These are phyloP conservation scores for Ascochyta lentis DNA, from an alignment of 2,329 filamentous ascomycete species.

Conservation along the genomic window DNA sequence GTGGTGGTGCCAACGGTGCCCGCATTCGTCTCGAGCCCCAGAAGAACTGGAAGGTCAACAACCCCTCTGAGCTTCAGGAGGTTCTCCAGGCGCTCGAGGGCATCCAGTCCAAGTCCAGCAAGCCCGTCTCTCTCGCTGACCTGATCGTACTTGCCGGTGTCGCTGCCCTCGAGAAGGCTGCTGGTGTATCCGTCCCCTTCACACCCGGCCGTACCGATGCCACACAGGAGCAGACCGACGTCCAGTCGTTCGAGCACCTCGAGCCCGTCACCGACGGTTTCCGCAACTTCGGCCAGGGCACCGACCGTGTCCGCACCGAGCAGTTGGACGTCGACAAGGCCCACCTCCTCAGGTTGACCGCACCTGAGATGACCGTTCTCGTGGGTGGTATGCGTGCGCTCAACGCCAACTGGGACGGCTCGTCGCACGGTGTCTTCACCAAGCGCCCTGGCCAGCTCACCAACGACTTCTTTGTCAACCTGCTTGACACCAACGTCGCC, in stretches of 20 bases:
- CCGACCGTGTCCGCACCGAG: constrained; percentile 67
- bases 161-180: constrained; percentile 76
- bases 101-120: constrained; percentile 68
- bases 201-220: constrained; percentile 75
- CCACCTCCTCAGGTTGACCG: constrained; percentile 71
- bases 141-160: constrained; percentile 77
- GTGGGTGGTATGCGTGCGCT: constrained; percentile 75
- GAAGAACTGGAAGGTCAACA: constrained; percentile 76
- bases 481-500: constrained; percentile 69
- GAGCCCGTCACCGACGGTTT: constrained; percentile 77
- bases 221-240: constrained; percentile 74
- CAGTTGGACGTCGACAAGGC: constrained; percentile 75
- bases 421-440: constrained; percentile 71
- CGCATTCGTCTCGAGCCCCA: constrained; percentile 77
- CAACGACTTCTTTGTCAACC: constrained; percentile 84
- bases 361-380: constrained; percentile 74
- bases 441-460: constrained; percentile 70
- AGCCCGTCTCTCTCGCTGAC: constrained; percentile 80
- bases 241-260: constrained; percentile 67
- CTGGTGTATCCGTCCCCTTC: constrained; percentile 71
- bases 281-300: constrained; percentile 76
- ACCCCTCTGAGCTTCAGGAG: constrained; percentile 69
- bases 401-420: constrained; percentile 74
- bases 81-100: constrained; percentile 68
- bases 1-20: constrained; percentile 80